These are phyloP conservation scores for Suhomyces emberorum DNA, from an alignment of 805 yeast genomes.

Conservation along the genomic window DNA sequence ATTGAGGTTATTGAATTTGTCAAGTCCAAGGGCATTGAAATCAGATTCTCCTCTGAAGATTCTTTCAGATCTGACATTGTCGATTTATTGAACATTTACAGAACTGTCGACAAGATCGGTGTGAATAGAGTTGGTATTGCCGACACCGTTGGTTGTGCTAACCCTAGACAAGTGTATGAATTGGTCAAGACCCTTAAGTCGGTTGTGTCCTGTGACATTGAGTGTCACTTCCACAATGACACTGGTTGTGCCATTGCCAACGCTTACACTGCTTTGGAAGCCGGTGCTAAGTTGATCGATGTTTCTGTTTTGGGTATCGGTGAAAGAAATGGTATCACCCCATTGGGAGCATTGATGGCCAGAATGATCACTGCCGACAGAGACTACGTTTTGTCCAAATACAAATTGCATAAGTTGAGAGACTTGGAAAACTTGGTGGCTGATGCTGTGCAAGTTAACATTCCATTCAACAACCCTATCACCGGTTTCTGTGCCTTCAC, in stretches of 20 bases:
- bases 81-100: conserved; percentile 90
- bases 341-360: conserved; percentile 97
- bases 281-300: conserved; percentile 93
- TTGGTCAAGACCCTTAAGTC: conserved; percentile 88
- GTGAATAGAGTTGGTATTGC: conserved; percentile 99
- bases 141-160: conserved; percentile 98
- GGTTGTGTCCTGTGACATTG: conserved; percentile 94
- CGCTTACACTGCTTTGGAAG: conserved; percentile 97
- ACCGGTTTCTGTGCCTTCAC: conserved; percentile 99
- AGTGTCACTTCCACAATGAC: conserved; percentile 98
- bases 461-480: conserved; percentile 97
- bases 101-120: conserved; percentile 95
- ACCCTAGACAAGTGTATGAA: conserved; percentile 98
- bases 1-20: conserved; percentile 96
- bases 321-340: conserved; percentile 97
- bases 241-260: conserved; percentile 99
- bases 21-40: conserved; percentile 94
- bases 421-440: conserved; percentile 95
- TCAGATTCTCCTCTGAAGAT: conserved; percentile 95
- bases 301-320: conserved; percentile 97
- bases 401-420: conserved; percentile 92
- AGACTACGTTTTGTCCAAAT: conserved; percentile 90
- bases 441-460: conserved; percentile 93
- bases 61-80: conserved; percentile 96
- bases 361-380: conserved; percentile 99